Conservation (phyloP, 2,329 filamentous ascomycete species). For the Penicillium sp. region DNA sequence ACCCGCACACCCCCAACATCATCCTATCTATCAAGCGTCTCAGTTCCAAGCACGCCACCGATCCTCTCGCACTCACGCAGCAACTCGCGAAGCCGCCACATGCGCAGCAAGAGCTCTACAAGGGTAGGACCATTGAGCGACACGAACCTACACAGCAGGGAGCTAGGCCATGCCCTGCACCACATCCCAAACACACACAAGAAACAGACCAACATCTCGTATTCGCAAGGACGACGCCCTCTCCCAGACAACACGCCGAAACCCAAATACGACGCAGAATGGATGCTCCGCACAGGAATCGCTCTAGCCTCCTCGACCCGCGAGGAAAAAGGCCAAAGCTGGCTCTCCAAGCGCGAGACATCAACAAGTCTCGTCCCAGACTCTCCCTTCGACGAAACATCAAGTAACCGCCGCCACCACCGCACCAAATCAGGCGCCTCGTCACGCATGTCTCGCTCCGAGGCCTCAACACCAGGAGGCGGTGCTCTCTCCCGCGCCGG, state of each 20-base stretch:
- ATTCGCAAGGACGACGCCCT: conserved; percentile 4
- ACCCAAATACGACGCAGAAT: conserved; percentile 49
- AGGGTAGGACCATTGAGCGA: conserved; percentile 35
- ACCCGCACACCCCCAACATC: conserved; percentile 32
- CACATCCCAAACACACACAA: conserved; percentile 12
- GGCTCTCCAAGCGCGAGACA: conserved; percentile 58
- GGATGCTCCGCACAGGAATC: conserved; percentile 60
- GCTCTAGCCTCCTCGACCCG: conserved; percentile 57
- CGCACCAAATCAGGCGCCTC: conserved; percentile 28
- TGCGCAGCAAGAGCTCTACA: conserved; percentile 38
- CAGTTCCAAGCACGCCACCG: conserved; percentile 45
- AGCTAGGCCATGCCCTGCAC: conserved; percentile 29
- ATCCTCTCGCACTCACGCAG: conserved; percentile 46
- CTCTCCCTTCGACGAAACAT: conserved; percentile 33
- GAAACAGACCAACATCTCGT: conserved; percentile 7
- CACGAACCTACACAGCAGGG: conserved; percentile 34
- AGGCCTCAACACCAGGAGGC: conserved; percentile 36
- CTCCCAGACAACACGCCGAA: conserved; percentile 5
- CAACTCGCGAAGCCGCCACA: conserved; percentile 36
- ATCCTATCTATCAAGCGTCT: conserved; percentile 45
- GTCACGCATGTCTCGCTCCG: conserved; percentile 34
- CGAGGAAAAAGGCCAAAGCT: conserved; percentile 63
- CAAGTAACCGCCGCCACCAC: conserved; percentile 24
- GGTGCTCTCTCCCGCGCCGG: conserved; percentile 28
- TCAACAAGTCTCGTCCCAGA: conserved; percentile 54